Evolutionary conservation across 169 alveolate species (phyloP), one percentile per base, ranked within the genome.

Genomic region (Plasmodium malariae): DNA sequence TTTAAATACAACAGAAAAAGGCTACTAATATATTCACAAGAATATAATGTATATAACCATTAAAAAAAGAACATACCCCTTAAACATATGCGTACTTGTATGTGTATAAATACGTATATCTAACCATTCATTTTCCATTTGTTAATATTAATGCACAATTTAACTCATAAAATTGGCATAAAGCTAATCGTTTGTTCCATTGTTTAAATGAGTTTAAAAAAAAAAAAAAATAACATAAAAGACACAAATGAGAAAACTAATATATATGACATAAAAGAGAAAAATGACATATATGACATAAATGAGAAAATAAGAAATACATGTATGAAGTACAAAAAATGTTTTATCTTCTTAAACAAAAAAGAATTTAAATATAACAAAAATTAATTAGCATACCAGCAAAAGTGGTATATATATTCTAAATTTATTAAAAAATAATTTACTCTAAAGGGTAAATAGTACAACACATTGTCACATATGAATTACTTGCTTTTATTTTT

Each of bases 1-100:
- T 62, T 62, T 62, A 30, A 17, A 62, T 4, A 49, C 28, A 62
- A 30, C 6, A 62, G 48, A 32, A 62, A 62, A 62, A 62, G 32
- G 19, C 21, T 54, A 54, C 1, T 62, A 62, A 54, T 7, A 30
- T 62, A 28, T 32, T 0, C 49, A 12, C 32, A 2, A 2, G 4
- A 24, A 32, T 28, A 62, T 62, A 57, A 14, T 14, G 11, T 3
- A 21, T 19, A 21, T 19, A 26, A 21, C 3, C 34, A 21, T 28
- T 21, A 19, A 57, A 57, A 57, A 57, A 57, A 19, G 24, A 21
- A n/a, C 12, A 19, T 57, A 19, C 12, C 17, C 32, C 11, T 21
- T 57, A 40, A 40, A 40, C 9, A 40, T 9, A 6, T 9, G 9
- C 9, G 51, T 40, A 4, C 9, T 40, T 40, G 9, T 40, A 40